Evolutionary conservation across 2,329 filamentous ascomycete species (phyloP).

Genomic region (Xylariales sp.): DNA sequence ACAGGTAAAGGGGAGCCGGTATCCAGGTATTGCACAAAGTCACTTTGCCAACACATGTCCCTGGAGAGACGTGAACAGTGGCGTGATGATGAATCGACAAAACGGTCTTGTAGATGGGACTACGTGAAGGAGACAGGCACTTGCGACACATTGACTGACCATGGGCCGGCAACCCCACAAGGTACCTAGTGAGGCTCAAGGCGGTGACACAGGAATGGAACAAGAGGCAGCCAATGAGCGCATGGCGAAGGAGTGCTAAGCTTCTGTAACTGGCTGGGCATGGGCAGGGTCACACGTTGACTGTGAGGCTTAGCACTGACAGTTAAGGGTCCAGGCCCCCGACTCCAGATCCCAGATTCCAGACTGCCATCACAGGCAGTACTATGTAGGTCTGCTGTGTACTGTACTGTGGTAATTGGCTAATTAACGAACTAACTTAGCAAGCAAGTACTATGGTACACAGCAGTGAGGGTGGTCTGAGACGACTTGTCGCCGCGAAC

Average conservation of each 20-base stretch:
- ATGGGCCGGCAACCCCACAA: not conserved
- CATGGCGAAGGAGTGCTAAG: not conserved
- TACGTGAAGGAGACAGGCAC: not conserved
- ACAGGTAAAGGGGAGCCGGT: not conserved
- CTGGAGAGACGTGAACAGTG: slow-evolving; percentile 1
- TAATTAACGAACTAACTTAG: too few species aligned
- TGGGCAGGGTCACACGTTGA: not conserved
- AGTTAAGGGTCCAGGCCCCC: not conserved
- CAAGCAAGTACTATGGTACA: too few species aligned
- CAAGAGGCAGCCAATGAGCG: not conserved
- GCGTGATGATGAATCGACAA: slow-evolving; percentile 3
- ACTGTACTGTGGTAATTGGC: too few species aligned
- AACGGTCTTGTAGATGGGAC: not conserved
- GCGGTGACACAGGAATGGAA: slow-evolving; percentile 1
- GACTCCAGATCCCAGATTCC: too few species aligned
- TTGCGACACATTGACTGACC: not conserved
- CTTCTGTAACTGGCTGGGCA: slow-evolving; percentile 2
- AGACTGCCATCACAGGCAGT: too few species aligned
- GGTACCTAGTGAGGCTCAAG: slow-evolving; percentile 8
- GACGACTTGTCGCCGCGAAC: too few species aligned
- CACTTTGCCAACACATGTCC: slow-evolving; percentile 3
- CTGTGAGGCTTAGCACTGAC: slow-evolving; percentile 5
- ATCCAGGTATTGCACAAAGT: slow-evolving; percentile 1
- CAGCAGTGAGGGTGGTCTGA: too few species aligned
- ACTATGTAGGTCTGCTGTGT: too few species aligned